These are phyloP conservation scores for Pythium monospermum DNA, from an alignment of 352 stramenopile genomes.

Conservation along the genomic window DNA sequence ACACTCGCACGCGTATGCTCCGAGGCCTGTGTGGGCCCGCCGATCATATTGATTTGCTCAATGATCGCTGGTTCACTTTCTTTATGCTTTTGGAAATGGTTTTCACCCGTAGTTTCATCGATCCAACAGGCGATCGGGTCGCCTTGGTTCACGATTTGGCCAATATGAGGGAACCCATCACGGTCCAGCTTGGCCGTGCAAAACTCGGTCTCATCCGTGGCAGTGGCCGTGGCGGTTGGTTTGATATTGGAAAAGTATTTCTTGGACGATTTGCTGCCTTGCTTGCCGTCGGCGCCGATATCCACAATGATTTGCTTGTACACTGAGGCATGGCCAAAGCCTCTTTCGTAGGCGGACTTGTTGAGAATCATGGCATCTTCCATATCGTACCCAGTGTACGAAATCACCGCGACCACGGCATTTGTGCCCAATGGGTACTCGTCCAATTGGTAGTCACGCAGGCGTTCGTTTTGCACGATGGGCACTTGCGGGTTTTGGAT, in stretches of 20 bases:
- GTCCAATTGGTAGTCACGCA: conserved; percentile 97
- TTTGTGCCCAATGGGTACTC: conserved; percentile 99
- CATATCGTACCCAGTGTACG: conserved; percentile 97
- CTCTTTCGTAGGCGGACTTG: conserved; percentile 97
- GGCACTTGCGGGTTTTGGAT: conserved; percentile 98
- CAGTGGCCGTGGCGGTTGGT: conserved; percentile 62
- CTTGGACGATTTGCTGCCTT: conserved; percentile 68
- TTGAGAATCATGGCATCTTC: conserved; percentile 99
- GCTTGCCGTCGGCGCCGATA: conserved; percentile 56
- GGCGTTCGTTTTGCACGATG: conserved; percentile 96
- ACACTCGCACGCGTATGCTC: conserved; percentile 90
- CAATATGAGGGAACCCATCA: conserved; percentile 96
- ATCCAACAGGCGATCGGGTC: conserved; percentile 96
- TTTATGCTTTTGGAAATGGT: conserved; percentile 95
- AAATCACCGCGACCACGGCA: conserved; percentile 99
- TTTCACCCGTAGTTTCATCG: conserved; percentile 91
- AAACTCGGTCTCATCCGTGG: conserved; percentile 30
- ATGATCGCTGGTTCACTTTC: conserved; percentile 96
- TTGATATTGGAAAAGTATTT: conserved; percentile 93
- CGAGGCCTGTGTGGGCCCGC: conserved; percentile 53
- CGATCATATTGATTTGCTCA: conserved; percentile 92
- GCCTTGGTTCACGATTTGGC: conserved; percentile 92
- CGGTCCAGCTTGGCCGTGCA: conserved; percentile 87
- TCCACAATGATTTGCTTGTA: conserved; percentile 99
- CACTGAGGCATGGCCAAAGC: conserved; percentile 96